phyloP scores from a whole-genome alignment of 257 asterid genomes.

The Ligustrum vulgare region DNA sequence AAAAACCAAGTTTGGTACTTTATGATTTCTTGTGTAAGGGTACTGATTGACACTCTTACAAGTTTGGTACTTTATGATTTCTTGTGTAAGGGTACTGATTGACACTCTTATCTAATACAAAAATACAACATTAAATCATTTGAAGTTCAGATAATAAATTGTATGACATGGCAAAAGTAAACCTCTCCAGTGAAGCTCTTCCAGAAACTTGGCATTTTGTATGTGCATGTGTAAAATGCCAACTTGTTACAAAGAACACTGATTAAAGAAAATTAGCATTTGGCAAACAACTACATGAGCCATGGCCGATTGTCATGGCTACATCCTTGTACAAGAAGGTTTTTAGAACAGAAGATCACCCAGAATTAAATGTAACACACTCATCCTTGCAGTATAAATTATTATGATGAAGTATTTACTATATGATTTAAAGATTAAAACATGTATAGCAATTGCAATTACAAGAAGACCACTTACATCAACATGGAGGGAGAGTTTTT shows the following conservation, averaged over 20 bases:
- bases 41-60: background rate
- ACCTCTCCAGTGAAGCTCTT: constrained; percentile 14
- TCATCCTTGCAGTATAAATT: constrained; percentile 12
- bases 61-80: background rate
- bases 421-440: constrained; percentile 11
- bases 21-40: background rate
- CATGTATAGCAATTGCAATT: constrained; percentile 16
- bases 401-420: constrained; percentile 20
- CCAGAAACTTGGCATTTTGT: constrained; percentile 12
- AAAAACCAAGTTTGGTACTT: background rate
- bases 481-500: constrained; percentile 98
- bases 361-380: constrained; percentile 1
- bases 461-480: constrained; percentile 70
- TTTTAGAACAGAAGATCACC: background rate
- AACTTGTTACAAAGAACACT: constrained; percentile 14
- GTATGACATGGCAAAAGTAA: background rate
- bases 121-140: background rate
- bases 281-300: constrained; percentile 15
- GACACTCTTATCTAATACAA: background rate
- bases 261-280: constrained; percentile 11
- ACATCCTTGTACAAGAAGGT: constrained; percentile 17
- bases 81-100: background rate
- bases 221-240: constrained; percentile 5
- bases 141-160: background rate
- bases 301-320: constrained; percentile 14